Evolutionary conservation across 805 yeast species (phyloP).

Genomic region (Metschnikowia noctiluminum): DNA sequence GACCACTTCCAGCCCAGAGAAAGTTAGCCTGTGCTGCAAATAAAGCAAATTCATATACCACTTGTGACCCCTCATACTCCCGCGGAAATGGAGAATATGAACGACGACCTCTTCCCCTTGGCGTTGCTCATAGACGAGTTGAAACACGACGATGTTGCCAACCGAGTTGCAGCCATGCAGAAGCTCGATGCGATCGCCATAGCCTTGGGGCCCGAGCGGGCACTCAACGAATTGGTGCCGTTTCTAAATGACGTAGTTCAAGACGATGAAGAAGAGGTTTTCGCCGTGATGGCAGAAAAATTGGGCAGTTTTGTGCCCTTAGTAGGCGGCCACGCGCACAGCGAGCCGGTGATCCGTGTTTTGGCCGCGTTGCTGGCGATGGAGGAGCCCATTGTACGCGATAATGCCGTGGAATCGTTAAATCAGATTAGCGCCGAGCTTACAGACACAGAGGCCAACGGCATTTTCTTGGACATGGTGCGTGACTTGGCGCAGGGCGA

Average conservation of each 20-base stretch:
- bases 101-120: conserved; percentile 81
- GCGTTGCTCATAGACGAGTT: conserved; percentile 96
- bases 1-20: too few species aligned
- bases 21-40: too few species aligned
- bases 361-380: conserved; percentile 83
- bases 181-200: conserved; percentile 90
- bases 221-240: conserved; percentile 84
- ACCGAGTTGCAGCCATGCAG: conserved; percentile 92
- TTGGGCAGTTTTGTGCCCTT: conserved; percentile 83
- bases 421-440: conserved; percentile 66
- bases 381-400: conserved; percentile 96
- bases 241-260: conserved; percentile 85
- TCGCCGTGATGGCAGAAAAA: conserved; percentile 89
- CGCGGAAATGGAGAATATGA: conserved; percentile 19
- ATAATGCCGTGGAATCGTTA: conserved; percentile 85
- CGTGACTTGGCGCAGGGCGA: conserved; percentile 78
- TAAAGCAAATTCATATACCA: too few species aligned
- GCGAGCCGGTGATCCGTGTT: conserved; percentile 53
- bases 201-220: conserved; percentile 92
- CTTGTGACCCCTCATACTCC: neutral
- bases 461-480: conserved; percentile 70
- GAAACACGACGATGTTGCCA: conserved; percentile 92
- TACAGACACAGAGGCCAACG: conserved; percentile 58
- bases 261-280: conserved; percentile 98
- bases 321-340: conserved; percentile 72